A percentile compares a stretch with the other conserved stretches of the same genome.
Evolutionary conservation across 306 rosid species (phyloP).

Genomic region (Quercus suber): DNA sequence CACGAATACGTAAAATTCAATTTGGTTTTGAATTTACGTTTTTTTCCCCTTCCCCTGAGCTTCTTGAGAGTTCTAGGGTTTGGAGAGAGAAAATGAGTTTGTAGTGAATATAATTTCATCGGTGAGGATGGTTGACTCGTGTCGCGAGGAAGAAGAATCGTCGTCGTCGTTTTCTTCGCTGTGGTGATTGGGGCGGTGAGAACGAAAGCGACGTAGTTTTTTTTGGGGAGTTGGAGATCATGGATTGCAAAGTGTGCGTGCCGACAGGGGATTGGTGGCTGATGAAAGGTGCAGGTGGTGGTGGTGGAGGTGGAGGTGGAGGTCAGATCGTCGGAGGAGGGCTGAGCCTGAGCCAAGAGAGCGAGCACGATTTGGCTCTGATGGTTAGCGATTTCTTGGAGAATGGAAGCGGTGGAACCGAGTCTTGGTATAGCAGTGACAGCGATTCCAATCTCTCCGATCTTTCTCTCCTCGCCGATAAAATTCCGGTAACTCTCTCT

Average conservation of each 20-base stretch:
- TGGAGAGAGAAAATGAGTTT: background rate
- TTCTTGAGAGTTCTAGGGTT: background rate
- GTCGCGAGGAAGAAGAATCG: conserved; percentile 4
- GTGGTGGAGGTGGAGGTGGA: conserved; percentile 29
- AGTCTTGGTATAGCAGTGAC: conserved; percentile 89
- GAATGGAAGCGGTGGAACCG: conserved; percentile 82
- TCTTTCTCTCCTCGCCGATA: conserved; percentile 75
- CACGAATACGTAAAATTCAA: conserved; percentile 2
- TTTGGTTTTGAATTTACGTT: conserved; percentile 2
- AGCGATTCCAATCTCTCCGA: conserved; percentile 79
- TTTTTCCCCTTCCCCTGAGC: background rate
- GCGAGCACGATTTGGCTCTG: conserved; percentile 81
- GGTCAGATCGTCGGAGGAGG: conserved; percentile 55
- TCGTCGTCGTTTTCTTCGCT: background rate
- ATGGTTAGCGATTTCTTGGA: conserved; percentile 92
- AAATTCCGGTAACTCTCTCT: conserved; percentile 45
- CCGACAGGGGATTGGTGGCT: conserved; percentile 59
- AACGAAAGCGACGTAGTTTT: conserved; percentile 20
- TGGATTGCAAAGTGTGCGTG: conserved; percentile 67
- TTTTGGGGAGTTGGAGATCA: conserved; percentile 23
- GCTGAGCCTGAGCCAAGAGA: conserved; percentile 91
- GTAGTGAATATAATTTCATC: background rate
- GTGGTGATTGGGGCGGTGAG: background rate
- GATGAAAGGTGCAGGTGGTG: conserved; percentile 31
- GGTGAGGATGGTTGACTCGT: background rate